phyloP scores from a whole-genome alignment of 2,329 filamentous ascomycete species.

The Alternaria triticina region DNA sequence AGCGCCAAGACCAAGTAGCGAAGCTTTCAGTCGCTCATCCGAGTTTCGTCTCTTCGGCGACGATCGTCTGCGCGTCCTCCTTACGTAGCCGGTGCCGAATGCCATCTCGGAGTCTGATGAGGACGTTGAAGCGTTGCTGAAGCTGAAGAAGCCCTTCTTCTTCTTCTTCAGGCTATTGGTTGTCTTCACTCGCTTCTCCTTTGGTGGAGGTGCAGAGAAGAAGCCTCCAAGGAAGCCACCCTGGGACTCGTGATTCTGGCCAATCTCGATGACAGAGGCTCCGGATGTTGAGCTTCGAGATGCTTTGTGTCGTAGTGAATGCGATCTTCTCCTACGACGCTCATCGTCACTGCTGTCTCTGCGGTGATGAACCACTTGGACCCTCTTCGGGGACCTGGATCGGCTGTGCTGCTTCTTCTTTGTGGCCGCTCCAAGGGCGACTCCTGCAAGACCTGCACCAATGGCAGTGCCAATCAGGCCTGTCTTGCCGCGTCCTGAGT shows the following conservation, averaged over 20 bases:
- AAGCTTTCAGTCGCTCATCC: constrained; percentile 55
- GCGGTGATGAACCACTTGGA: constrained; percentile 34
- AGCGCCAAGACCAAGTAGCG: constrained; percentile 55
- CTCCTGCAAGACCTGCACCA: constrained; percentile 48
- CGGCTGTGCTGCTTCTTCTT: constrained; percentile 43
- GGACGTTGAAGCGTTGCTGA: constrained; percentile 55
- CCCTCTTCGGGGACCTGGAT: constrained; percentile 45
- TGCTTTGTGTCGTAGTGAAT: constrained; percentile 37
- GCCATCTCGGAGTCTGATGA: constrained; percentile 56
- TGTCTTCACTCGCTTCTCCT: constrained; percentile 37
- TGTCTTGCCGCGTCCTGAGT: constrained; percentile 43
- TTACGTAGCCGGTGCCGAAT: constrained; percentile 51
- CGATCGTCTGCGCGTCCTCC: constrained; percentile 26
- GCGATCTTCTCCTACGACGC: constrained; percentile 31
- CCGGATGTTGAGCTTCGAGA: constrained; percentile 50
- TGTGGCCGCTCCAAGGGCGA: constrained; percentile 43
- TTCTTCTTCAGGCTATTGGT: constrained; percentile 43
- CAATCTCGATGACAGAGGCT: constrained; percentile 71
- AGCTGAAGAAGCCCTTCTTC: constrained; percentile 57
- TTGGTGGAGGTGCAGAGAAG: constrained; percentile 61
- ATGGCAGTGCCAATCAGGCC: constrained; percentile 47
- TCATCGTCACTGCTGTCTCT: constrained; percentile 41
- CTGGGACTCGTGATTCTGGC: constrained; percentile 59
- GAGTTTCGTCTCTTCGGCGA: constrained; percentile 48
- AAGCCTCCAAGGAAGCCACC: constrained; percentile 58